Percentiles rank a stretch among this genome's conserved stretches.
Evolutionary conservation across 306 rosid genomes (phyloP).

Genomic region (Cercis canadensis): DNA sequence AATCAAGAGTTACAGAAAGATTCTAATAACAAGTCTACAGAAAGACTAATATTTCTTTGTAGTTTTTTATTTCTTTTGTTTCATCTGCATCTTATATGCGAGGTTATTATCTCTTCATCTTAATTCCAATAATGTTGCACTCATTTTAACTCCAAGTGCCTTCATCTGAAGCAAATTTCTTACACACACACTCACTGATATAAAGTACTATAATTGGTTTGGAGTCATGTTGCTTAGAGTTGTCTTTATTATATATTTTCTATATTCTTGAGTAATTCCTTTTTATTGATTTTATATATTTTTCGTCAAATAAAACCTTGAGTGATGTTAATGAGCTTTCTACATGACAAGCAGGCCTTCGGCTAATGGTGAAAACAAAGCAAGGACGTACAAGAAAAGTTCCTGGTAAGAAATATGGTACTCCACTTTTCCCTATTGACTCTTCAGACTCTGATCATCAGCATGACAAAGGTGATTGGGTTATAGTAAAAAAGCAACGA

Average conservation of each 20-base stretch:
- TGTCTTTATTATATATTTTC: conserved; percentile 21
- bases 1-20: not conserved
- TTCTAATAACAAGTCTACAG: not conserved
- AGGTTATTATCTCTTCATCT: conserved; percentile 1
- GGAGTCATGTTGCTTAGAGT: not conserved
- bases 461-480: conserved; percentile 65
- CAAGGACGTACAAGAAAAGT: conserved; percentile 47
- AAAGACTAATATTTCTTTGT: not conserved
- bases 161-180: conserved; percentile 27
- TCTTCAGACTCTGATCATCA: conserved; percentile 43
- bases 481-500: conserved; percentile 85
- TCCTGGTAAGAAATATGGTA: conserved; percentile 39
- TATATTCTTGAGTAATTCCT: not conserved
- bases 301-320: conserved; percentile 29
- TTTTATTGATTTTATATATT: conserved; percentile 2
- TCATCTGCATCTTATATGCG: conserved; percentile 16
- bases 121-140: not conserved
- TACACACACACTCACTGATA: not conserved
- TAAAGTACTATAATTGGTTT: conserved; percentile 19
- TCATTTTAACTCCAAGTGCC: conserved; percentile 13
- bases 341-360: conserved; percentile 46
- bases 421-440: conserved; percentile 40
- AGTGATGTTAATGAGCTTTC: conserved; percentile 26
- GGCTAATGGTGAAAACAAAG: conserved; percentile 71
- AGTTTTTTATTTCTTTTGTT: not conserved